Base-by-base conservation (phyloP, 2,329 filamentous ascomycete species). In the Botrytis porri region DNA sequence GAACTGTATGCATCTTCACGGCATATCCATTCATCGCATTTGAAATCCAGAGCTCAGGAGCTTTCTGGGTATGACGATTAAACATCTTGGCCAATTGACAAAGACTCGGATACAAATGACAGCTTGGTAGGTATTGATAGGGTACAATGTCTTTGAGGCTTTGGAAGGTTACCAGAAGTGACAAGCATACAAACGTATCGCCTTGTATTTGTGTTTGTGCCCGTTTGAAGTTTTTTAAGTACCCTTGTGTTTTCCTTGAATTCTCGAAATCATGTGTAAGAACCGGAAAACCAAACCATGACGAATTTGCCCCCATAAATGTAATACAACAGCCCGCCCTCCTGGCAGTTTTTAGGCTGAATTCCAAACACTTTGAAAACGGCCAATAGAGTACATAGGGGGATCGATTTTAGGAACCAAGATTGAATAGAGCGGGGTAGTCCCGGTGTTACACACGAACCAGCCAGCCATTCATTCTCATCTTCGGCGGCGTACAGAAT, bases 401-500 rank as follows among this genome's bases (percentile, higher is more conserved):
- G 32, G 48, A n/a, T 51, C 20, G 18, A 43, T 37, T 62, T 25
- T 66, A n/a, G 45, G 39, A 54, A 60, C 39, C 29, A 61, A 43
- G 29, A 32, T 29, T 70, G 51, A 35, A n/a, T 71, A 29, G 54
- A 35, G 54, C 67, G 67, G 67, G 66, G 39, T 61, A 45, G 25
- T 39, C 16, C 35, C 41, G 29, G 62, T 62, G 67, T 70, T 70
- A 54, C 69, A 65, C 48, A 51, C 8, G 48, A 57, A 41, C 41
- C 14, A 69, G 65, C 48, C 43, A 71, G 48, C 65, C 43, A 71
- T 71, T 39, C 69, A 51, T 57, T 65, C 20, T 35, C 45, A 65
- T 71, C 43, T 71, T 71, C 35, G 45, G 45, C 12, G 64, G 48
- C 60, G 43, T 66, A 71, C 60, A 71, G 37, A 65, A 18, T 45